Evolutionary conservation across 805 yeast species (phyloP), one percentile per base, ranked within the genome.

Genomic region (Dipodascopsis uninucleata): DNA sequence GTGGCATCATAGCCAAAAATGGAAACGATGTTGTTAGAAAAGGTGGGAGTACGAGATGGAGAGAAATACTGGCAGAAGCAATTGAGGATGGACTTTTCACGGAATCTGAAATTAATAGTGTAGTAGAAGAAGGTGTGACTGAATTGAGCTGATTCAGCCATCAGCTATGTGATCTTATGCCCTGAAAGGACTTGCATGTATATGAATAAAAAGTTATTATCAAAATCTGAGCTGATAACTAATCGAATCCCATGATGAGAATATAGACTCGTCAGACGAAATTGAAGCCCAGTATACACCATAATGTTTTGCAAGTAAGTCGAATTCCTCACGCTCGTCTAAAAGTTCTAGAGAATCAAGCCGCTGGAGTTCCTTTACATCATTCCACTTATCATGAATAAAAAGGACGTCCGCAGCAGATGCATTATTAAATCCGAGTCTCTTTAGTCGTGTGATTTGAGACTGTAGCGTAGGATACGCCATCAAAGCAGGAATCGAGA

Each of bases 251-350:
- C 29, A 12, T n/a, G n/a, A n/a, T 12, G 29, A 12, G 3, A 28
- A 9, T 6, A 16, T 33, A 17, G 17, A 18, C 21, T n/a, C 9
- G 23, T 12, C 26, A 17, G 33, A 20, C 7, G 14, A 14, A 3
- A 47, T 46, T 17, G 46, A 39, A 7, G 58, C 69, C 69, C 70
- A 69, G 36, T 52, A 67, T 10, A 77, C 55, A 44, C 77, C 72
- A 53, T 84, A 84, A 61, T 84, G 94, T 28, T 67, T 65, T 48
- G 81, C 72, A 36, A 84, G 67, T 31, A 84, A 64, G 41, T 69
- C 63, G 59, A 84, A 71, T 56, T 84, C 94, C 61, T 84, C 94
- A 3, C 81, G 61, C 61, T 84, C 94, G 61, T 84, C 94, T 17
- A 85, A 68, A 53, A 82, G 65, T 61, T 85, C 93, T 29, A 84